These are phyloP conservation scores for Trapa incisa DNA, from an alignment of 345 rosid species.

Conservation along the genomic window DNA sequence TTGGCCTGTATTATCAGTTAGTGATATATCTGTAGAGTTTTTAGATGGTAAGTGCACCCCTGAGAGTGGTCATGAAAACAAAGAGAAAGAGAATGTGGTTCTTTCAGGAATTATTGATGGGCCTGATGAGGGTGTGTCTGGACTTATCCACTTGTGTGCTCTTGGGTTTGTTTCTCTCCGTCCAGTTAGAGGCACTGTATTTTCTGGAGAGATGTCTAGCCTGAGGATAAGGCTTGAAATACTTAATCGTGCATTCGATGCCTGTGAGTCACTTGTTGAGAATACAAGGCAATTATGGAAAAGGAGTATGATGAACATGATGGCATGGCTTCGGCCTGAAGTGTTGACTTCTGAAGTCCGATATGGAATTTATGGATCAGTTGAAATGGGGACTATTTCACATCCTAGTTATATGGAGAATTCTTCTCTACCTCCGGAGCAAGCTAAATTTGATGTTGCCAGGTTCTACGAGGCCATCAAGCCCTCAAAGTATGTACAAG, in stretches of 20 bases:
- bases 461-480: slow-evolving; percentile 91
- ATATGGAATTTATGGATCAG: slow-evolving; percentile 33
- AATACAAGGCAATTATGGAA: slow-evolving; percentile 65
- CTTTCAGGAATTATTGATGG: slow-evolving; percentile 75
- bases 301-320: slow-evolving; percentile 77
- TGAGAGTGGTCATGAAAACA: slow-evolving; percentile 7
- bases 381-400: slow-evolving; percentile 18
- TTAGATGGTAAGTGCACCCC: slow-evolving; percentile 23
- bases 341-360: slow-evolving; percentile 68
- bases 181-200: slow-evolving; percentile 26
- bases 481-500: slow-evolving; percentile 73
- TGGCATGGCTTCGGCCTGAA: slow-evolving; percentile 92
- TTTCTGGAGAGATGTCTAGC: slow-evolving; percentile 30
- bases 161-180: slow-evolving; percentile 56
- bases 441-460: slow-evolving; percentile 50
- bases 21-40: slow-evolving; percentile 51
- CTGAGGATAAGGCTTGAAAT: slow-evolving; percentile 73
- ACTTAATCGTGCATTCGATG: slow-evolving; percentile 51
- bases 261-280: slow-evolving; percentile 64
- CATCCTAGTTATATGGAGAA: slow-evolving; percentile 16
- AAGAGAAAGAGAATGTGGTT: slow-evolving; percentile 26
- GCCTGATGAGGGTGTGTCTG: slow-evolving; percentile 68
- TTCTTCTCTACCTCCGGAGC: slow-evolving; percentile 23
- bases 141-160: slow-evolving; percentile 68
- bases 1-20: slow-evolving; percentile 64